Evolutionary conservation across 2,329 filamentous ascomycete species (phyloP), one percentile per base, ranked within the genome.

Genomic region (Talaromyces sp.): DNA sequence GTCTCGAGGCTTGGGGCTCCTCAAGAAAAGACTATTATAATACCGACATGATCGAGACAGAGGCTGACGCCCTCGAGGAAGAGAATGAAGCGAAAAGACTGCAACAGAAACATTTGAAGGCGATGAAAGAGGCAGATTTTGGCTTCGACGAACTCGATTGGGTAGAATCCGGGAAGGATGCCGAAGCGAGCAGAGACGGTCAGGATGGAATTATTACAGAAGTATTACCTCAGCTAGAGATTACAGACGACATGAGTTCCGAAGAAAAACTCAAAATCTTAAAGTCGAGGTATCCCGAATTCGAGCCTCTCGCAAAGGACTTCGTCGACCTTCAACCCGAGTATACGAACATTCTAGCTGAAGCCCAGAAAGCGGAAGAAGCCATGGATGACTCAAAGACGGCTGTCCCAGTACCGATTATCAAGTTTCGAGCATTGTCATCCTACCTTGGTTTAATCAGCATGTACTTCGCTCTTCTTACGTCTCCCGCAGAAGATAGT

Each of bases 391-490:
- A 71, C 81, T 69, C 75, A 77, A 11, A 78, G 74, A 64, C 81
- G 21, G 66, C 67, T 21, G 65, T 71, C 3, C 85, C 85, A 1
- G 74, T 88, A n/a, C 80, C 84, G 23, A 81, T 87, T 8, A 82
- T 91, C 63, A 95, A 93, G 74, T 88, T 90, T 72, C 88, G 91
- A 75, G 87, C 93, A 11, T 81, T 96, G 42, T 88, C 91, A 5
- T 91, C 92, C 64, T 98, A 99, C 72, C 81, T 98, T 25, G 92
- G 90, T 48, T 84, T 91, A 1, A 82, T 99, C 68, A 88, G 90
- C 56, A 93, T 96, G 86, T 99, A 99, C 76, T 96, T 99, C 75
- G 91, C 93, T 40, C 84, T 98, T 39, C 80, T 99, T n/a, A 91
- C 92, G 11, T 96, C 92, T 0, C 88, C 91, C 0, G 84, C 88